phyloP scores from a whole-genome alignment of 768 basidiomycete genomes.

The Mycena venus region DNA sequence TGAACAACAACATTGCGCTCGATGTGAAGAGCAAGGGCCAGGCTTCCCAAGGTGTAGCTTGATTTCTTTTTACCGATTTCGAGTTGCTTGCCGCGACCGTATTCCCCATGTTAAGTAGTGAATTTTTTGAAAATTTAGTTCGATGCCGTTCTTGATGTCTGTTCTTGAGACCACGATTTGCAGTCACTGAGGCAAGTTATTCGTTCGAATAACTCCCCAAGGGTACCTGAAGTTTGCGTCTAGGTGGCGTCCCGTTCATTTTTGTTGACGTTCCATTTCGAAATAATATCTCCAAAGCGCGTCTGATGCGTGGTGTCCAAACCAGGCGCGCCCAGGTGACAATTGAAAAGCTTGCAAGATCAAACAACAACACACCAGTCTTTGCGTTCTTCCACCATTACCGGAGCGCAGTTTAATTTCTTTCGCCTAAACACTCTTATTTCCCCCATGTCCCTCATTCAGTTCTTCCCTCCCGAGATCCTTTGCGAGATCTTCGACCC shows the following conservation, averaged over 20 bases:
- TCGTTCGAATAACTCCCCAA: no score
- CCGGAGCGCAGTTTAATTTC: neutral
- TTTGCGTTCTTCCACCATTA: neutral
- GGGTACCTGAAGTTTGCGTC: no score
- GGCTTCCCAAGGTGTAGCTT: slow-evolving; percentile 45
- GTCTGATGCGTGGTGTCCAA: no score
- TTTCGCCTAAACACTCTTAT: neutral
- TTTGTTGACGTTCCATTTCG: no score
- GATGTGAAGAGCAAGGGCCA: slow-evolving; percentile 47
- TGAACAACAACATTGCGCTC: slow-evolving; percentile 51
- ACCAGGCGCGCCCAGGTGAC: neutral
- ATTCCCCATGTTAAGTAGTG: slow-evolving; percentile 21
- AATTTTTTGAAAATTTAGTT: slow-evolving; percentile 17
- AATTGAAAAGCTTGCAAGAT: no score
- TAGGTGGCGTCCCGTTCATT: no score
- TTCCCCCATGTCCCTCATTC: neutral
- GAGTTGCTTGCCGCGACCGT: slow-evolving; percentile 7
- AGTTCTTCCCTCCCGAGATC: slow-evolving; percentile 8
- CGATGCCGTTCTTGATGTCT: slow-evolving; percentile 19
- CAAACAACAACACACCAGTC: neutral
- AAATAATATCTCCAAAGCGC: no score
- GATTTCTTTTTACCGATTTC: slow-evolving; percentile 12
- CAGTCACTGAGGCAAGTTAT: no score
- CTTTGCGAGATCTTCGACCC: neutral
- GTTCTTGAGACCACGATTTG: no score